Conservation (phyloP, 192 early-diverging fungal species). For the Lobosporangium transversale region DNA sequence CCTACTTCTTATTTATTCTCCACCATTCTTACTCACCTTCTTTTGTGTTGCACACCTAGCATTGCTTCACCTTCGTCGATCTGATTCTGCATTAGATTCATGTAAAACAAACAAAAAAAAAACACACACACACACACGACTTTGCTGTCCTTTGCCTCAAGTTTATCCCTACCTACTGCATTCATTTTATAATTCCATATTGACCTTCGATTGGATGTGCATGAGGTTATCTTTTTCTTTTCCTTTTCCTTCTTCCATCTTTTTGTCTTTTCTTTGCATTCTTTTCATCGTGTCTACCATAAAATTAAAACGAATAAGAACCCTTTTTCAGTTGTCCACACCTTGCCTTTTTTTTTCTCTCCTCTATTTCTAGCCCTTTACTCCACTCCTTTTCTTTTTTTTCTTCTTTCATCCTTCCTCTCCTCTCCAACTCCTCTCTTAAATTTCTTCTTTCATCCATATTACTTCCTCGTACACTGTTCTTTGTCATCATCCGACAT, state of each 20-base stretch:
- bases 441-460: background rate
- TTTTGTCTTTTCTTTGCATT: background rate
- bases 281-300: too few relatives aligned
- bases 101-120: too few relatives aligned
- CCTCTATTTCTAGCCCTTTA: background rate
- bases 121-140: too few relatives aligned
- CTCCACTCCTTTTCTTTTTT: background rate
- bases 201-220: too few relatives aligned
- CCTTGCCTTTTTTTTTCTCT: background rate
- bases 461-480: too few relatives aligned
- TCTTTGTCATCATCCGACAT: too few relatives aligned
- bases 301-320: conserved; percentile 14
- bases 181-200: background rate
- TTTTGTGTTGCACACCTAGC: background rate
- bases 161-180: background rate
- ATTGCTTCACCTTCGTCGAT: background rate
- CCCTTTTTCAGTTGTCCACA: conserved; percentile 12
- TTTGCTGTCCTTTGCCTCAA: background rate
- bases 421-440: background rate
- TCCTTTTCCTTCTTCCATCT: background rate
- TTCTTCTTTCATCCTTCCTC: background rate
- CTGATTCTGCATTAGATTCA: background rate
- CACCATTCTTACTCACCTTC: background rate
- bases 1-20: background rate
- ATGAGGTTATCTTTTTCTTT: too few relatives aligned